Percentiles rank a stretch among this genome's conserved stretches.
Conservation (phyloP, 441 rosid genomes). For the Erysimum cheiri region DNA sequence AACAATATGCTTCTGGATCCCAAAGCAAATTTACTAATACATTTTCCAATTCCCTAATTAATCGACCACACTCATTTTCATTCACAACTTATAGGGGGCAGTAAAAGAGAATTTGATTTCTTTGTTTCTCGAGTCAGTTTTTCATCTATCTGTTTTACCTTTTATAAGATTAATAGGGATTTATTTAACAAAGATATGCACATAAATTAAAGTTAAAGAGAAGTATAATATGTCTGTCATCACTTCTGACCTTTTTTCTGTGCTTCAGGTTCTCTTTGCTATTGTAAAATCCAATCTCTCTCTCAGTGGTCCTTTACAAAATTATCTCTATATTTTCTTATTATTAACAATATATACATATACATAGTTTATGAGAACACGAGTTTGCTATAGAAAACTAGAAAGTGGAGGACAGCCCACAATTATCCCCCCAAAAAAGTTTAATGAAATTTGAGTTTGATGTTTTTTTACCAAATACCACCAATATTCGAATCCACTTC, state of each 20-base stretch:
- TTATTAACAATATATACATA: neutral
- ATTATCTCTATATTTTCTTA: neutral
- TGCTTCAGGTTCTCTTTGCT: constrained; percentile 38
- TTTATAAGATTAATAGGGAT: neutral
- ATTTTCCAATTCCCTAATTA: neutral
- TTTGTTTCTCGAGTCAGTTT: neutral
- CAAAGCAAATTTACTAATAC: neutral
- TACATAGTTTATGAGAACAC: constrained; percentile 27
- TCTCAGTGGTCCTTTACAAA: constrained; percentile 30
- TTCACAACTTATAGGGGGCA: neutral
- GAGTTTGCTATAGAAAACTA: constrained; percentile 26
- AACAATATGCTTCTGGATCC: constrained; percentile 22
- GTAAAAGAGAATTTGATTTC: neutral
- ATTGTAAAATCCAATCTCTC: constrained; percentile 34
- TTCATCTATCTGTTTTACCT: neutral
- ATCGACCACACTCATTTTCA: constrained; percentile 8
- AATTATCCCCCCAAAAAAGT: neutral
- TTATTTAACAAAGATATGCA: neutral
- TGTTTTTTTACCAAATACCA: neutral
- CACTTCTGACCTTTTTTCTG: constrained; percentile 28
- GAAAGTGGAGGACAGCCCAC: constrained; percentile 41
- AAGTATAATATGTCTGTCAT: constrained; percentile 13
- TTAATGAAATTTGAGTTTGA: neutral
- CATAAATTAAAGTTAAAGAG: neutral
- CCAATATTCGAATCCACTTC: constrained; percentile 9